Percentiles rank a stretch among this genome's conserved stretches.
phyloP scores from a whole-genome alignment of 306 rosid species.

The Pyrus pyrifolia region DNA sequence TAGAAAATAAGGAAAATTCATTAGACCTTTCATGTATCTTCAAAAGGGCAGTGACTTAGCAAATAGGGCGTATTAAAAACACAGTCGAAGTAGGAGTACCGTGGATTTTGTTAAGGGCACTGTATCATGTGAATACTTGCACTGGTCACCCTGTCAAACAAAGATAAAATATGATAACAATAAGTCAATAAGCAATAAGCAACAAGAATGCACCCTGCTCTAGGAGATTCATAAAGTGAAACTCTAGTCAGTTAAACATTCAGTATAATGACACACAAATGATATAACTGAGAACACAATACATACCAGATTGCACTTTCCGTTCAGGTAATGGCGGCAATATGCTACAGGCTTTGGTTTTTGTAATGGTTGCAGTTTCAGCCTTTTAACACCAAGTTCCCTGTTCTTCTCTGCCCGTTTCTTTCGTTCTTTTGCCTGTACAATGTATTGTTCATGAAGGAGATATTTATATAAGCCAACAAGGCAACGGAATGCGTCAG shows the following conservation, averaged over 20 bases:
- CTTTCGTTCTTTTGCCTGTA: constrained; percentile 47
- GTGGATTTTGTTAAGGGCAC: constrained; percentile 67
- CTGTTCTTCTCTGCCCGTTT: constrained; percentile 60
- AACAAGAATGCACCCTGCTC: background rate
- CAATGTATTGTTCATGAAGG: constrained; percentile 8
- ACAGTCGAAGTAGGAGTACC: constrained; percentile 29
- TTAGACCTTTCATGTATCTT: background rate
- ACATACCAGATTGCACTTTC: constrained; percentile 71
- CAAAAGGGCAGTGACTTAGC: background rate
- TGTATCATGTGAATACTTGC: constrained; percentile 75
- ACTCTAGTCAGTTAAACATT: background rate
- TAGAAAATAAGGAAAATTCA: background rate
- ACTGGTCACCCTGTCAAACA: constrained; percentile 69
- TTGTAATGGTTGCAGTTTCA: constrained; percentile 43
- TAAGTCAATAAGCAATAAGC: background rate
- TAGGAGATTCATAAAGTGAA: background rate
- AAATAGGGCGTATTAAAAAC: background rate
- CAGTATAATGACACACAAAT: background rate
- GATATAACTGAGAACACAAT: constrained; percentile 6
- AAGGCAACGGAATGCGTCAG: background rate
- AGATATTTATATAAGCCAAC: constrained; percentile 2
- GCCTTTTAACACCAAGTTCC: constrained; percentile 65
- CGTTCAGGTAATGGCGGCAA: constrained; percentile 70
- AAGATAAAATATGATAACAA: background rate
- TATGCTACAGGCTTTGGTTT: constrained; percentile 38